phyloP scores from a whole-genome alignment of 1,284 basidiomycete genomes.

The Sanghuangporus baumii region DNA sequence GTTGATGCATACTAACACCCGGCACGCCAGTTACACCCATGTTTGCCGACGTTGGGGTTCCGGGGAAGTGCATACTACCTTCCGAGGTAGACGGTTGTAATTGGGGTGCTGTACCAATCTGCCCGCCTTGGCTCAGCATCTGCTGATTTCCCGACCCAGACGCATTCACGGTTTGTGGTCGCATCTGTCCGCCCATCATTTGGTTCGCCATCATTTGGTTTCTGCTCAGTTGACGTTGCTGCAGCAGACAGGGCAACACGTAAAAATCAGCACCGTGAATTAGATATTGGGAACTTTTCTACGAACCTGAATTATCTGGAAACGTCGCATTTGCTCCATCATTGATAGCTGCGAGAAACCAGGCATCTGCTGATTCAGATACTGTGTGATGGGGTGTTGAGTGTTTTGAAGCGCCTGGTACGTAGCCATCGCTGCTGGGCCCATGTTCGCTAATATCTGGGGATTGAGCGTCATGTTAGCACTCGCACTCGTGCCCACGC shows the following conservation, averaged over 20 bases:
- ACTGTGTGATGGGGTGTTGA: slow-evolving; percentile 50
- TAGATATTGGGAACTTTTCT: not conserved
- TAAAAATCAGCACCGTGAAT: slow-evolving; percentile 11
- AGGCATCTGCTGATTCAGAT: slow-evolving; percentile 46
- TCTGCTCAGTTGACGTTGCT: slow-evolving; percentile 20
- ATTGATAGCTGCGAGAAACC: slow-evolving; percentile 47
- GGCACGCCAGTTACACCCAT: not conserved
- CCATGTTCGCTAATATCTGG: slow-evolving; percentile 24
- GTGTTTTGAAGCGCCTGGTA: slow-evolving; percentile 49
- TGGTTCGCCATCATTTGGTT: slow-evolving; percentile 13
- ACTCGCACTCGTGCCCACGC: slow-evolving; percentile 19
- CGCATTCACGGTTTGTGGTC: not conserved
- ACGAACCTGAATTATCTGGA: slow-evolving; percentile 47
- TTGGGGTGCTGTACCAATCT: slow-evolving; percentile 8
- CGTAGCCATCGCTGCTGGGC: slow-evolving; percentile 37
- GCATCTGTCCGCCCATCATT: slow-evolving; percentile 15
- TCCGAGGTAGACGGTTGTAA: not conserved
- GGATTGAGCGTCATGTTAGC: slow-evolving; percentile 6
- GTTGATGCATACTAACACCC: slow-evolving; percentile 1
- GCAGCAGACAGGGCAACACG: not conserved
- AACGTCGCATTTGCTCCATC: slow-evolving; percentile 51
- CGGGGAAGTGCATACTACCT: slow-evolving; percentile 1
- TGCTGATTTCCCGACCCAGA: slow-evolving; percentile 10
- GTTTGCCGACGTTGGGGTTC: not conserved
- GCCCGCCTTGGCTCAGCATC: slow-evolving; percentile 20